Base-by-base conservation (phyloP, 2,329 filamentous ascomycete genomes). In the Sporothrix pallida region DNA sequence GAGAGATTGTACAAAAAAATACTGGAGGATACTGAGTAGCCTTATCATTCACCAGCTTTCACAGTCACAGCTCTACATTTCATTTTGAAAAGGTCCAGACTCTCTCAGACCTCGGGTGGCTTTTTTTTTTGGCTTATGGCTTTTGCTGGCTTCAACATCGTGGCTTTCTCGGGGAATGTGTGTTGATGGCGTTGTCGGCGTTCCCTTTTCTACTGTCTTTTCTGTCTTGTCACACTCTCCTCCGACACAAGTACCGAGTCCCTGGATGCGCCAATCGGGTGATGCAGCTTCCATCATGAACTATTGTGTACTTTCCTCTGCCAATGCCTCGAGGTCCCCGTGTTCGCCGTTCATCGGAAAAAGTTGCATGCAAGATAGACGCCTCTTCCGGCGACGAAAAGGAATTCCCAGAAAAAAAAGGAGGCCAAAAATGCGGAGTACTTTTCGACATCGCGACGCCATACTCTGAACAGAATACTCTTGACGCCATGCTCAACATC, bases 341-440 rank as follows among this genome's bases (percentile, higher is more conserved):
- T 15, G 9, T 46, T 65, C 60, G 60, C 60, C 60, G 60, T 65
- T n/a, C n/a, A 46, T 46, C 37, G 42, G 37, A 15, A 13, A 10
- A n/a, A 26, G 63, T 13, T 31, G 20, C 44, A 68, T 52, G 63
- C 44, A 52, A 68, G 63, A 67, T 52, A n/a, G 2, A 50, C 63
- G 63, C 46, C 44, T 68, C 15, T 12, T 37, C 44, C 15, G 44
- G 44, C 63, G 12, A 69, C 31, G 31, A 37, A 37, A 37, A 37
- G 2, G 31, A 37, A 37, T 37, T 37, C 31, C 4, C 31, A 1
- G 4, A 37, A 20, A 6, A 31, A n/a, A n/a, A 52, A 26, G 15
- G 12, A 17, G n/a, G n/a, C 12, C n/a, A 12, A 52, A 15, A 23
- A 63, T 23, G 37, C n/a, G 9, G 56, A 60, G 56, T 60, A 37